Base-by-base conservation (phyloP, 2,329 filamentous ascomycete genomes). In the Xylariaceae sp. region DNA sequence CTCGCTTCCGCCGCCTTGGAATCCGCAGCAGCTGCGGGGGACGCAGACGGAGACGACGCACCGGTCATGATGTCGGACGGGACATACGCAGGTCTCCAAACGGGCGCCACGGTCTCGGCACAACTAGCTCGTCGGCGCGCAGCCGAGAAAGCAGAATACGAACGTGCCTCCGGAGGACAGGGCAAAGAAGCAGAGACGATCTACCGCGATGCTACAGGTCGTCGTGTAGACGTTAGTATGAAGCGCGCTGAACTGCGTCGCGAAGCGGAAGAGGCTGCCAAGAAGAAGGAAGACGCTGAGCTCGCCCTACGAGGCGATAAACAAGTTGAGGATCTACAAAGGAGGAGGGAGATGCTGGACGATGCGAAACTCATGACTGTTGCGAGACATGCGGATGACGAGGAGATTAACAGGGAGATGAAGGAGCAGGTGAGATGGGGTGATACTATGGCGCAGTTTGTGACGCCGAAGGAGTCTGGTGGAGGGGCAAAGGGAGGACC, bases 191-290 rank as follows among this genome's bases (percentile, higher is more conserved):
- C 87, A 63, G 90, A 97, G 71, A 96, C 93, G 0, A 91, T 97
- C 19, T 97, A 97, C 69, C 88, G 94, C 62, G 94, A 99, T 71
- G 94, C 95, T 11, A 94, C 89, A 3, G 94, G 94, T 12, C 82
- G 92, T n/a, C 86, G 96, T 50, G 92, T 99, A 58, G 96, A 99
- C 65, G 83, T 97, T 19, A 86, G 87, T 16, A 90, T 96, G 88
- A 90, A 90, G 70, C 82, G 92, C 19, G 92, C 90, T 17, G 91
- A 97, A 69, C 87, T 89, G 46, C 81, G 90, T n/a, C 82, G 83
- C 45, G 71, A 71, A 10, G 78, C 75, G 1, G 69, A 70, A 5
- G 90, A 88, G 60, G 87, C 87, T 1, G 86, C 91, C 63, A 87
- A 90, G 60, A 83, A 84, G 46, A 84, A 87, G 62, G 86, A 88